Evolutionary conservation across 2,329 filamentous ascomycete genomes (phyloP).

Genomic region (Ophiocordyceps camponoti-saundersi): DNA sequence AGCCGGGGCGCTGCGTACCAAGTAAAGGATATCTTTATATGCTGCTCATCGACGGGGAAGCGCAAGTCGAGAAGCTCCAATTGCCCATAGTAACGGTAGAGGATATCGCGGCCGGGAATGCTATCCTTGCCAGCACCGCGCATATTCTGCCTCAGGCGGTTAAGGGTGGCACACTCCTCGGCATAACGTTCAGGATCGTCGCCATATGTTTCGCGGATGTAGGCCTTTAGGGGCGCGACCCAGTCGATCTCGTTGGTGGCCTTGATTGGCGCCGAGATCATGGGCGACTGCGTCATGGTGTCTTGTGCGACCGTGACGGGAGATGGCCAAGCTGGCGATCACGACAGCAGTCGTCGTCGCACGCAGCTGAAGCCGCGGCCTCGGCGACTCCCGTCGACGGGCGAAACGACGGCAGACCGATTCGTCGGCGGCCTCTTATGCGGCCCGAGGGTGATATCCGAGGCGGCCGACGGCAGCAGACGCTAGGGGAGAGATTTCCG

Average conservation of each 20-base stretch:
- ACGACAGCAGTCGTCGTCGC: slow-evolving; percentile 3
- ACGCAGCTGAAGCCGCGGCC: slow-evolving; percentile 1
- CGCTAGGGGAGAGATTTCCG: too few relatives aligned
- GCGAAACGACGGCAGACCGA: background rate
- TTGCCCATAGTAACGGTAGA: slow-evolving; percentile 97
- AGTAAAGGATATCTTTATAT: slow-evolving; percentile 97
- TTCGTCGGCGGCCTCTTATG: slow-evolving; percentile 9
- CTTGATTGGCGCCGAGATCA: slow-evolving; percentile 90
- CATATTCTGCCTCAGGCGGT: slow-evolving; percentile 94
- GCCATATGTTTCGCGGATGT: slow-evolving; percentile 86
- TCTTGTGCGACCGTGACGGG: slow-evolving; percentile 2
- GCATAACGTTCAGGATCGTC: slow-evolving; percentile 93
- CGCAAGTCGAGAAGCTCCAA: slow-evolving; percentile 84
- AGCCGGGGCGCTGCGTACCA: slow-evolving; percentile 40
- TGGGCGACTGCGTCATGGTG: slow-evolving; percentile 69
- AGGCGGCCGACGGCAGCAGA: background rate
- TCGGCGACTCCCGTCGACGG: background rate
- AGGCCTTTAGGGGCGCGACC: slow-evolving; percentile 77
- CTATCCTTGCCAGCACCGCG: slow-evolving; percentile 93
- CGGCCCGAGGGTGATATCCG: slow-evolving; percentile 9
- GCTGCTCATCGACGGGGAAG: slow-evolving; percentile 95
- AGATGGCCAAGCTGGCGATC: background rate
- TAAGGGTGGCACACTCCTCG: slow-evolving; percentile 88
- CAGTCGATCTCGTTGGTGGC: slow-evolving; percentile 97
- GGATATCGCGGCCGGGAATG: slow-evolving; percentile 75